Conservation (phyloP, 2,329 filamentous ascomycete species). For the Xylariaceae sp. region DNA sequence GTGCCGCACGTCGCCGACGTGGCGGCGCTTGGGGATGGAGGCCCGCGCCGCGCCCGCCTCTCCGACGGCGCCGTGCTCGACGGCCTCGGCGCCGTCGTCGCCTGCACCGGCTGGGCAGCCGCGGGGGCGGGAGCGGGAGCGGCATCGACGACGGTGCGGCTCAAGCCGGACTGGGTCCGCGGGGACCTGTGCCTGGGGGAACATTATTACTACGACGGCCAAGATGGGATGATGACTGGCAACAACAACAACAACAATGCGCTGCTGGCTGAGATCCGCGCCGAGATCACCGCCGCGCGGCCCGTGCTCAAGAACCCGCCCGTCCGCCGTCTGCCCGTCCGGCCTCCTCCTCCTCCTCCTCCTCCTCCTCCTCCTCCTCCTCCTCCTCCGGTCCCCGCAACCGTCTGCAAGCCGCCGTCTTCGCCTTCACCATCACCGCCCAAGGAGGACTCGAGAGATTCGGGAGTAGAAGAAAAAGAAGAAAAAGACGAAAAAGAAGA, state of each 20-base stretch:
- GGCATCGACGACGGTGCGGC: slow-evolving; percentile 4
- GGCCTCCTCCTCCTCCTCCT: not conserved
- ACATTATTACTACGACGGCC: too few relatives aligned
- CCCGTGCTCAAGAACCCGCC: not conserved
- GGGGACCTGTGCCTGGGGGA: slow-evolving; percentile 2
- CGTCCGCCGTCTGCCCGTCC: not conserved
- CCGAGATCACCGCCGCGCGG: not conserved
- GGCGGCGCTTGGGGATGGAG: not conserved
- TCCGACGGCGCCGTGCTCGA: slow-evolving; percentile 3
- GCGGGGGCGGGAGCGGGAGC: too few relatives aligned
- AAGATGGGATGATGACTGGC: too few relatives aligned
- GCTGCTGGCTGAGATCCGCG: not conserved
- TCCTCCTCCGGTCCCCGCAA: too few relatives aligned
- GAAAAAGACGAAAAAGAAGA: too few relatives aligned
- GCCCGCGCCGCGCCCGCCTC: slow-evolving; percentile 1
- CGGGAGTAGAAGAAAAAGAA: too few relatives aligned
- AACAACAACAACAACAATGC: too few relatives aligned
- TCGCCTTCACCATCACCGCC: too few relatives aligned
- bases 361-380: not conserved
- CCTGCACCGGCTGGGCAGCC: slow-evolving; percentile 8
- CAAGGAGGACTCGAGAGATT: too few relatives aligned
- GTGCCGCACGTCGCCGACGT: slow-evolving; percentile 6
- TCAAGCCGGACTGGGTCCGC: slow-evolving; percentile 4
- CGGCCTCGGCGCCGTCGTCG: slow-evolving; percentile 4
- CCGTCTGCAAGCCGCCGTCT: too few relatives aligned